phyloP scores from a whole-genome alignment of 805 yeast genomes.

The Alloascoidea hylecoeti region DNA sequence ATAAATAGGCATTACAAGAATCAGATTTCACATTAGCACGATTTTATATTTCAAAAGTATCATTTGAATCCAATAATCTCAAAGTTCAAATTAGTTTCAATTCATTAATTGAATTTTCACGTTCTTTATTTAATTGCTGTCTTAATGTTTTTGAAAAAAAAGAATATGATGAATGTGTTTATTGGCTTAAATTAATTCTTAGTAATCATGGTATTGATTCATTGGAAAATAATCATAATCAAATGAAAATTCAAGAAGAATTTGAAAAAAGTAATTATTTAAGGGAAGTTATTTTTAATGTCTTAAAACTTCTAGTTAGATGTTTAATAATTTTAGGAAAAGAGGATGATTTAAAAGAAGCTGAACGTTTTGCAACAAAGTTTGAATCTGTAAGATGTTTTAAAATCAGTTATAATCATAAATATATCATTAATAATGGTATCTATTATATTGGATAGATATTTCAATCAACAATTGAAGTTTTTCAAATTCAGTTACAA shows the following conservation, averaged over 20 bases:
- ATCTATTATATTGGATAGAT: background rate
- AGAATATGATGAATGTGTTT: background rate
- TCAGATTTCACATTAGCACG: background rate
- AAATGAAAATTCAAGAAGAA: too few relatives aligned
- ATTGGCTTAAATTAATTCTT: background rate
- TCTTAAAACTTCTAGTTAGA: background rate
- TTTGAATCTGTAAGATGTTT: background rate
- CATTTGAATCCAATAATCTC: background rate
- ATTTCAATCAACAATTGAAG: background rate
- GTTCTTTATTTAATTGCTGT: background rate
- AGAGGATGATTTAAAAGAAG: background rate
- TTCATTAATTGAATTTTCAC: background rate
- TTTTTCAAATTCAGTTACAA: background rate
- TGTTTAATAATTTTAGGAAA: background rate
- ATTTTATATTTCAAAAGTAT: background rate
- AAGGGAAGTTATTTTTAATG: too few relatives aligned
- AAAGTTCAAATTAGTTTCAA: too few relatives aligned
- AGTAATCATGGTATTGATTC: too few relatives aligned
- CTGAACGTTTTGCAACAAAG: background rate
- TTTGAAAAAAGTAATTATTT: too few relatives aligned
- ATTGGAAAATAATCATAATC: too few relatives aligned
- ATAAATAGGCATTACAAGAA: background rate
- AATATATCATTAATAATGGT: background rate
- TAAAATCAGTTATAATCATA: background rate
- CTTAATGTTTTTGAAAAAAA: background rate